Evolutionary conservation across 2,329 filamentous ascomycete species (phyloP).

Genomic region (Aspergillus hiratsukae): DNA sequence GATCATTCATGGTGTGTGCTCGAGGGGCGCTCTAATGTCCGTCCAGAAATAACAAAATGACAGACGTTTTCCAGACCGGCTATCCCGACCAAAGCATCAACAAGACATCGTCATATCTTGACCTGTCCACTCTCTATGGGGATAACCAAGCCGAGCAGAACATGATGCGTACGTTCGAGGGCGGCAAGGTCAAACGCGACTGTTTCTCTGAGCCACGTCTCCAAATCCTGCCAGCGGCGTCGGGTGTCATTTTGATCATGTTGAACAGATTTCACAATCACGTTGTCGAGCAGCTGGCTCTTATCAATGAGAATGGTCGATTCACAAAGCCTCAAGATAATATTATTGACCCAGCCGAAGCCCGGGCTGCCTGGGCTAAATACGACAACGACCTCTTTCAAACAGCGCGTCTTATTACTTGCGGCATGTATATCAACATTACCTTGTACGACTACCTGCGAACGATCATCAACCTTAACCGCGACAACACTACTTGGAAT

Average conservation of each 20-base stretch:
- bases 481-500: constrained; percentile 72
- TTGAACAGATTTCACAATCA: constrained; percentile 78
- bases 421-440: constrained; percentile 73
- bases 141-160: constrained; percentile 51
- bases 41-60: not conserved
- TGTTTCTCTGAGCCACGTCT: constrained; percentile 67
- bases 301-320: constrained; percentile 79
- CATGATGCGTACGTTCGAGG: constrained; percentile 57
- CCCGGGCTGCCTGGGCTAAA: constrained; percentile 56
- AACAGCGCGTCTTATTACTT: constrained; percentile 67
- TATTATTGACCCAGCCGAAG: constrained; percentile 46
- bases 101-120: constrained; percentile 68
- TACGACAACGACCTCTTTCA: constrained; percentile 77
- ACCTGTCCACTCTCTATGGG: constrained; percentile 68
- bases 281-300: constrained; percentile 69
- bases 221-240: constrained; percentile 66
- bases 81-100: constrained; percentile 55
- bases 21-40: no score
- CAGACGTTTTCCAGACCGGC: constrained; percentile 68
- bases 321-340: constrained; percentile 62
- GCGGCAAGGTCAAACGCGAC: constrained; percentile 69
- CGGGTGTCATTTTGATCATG: constrained; percentile 69
- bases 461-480: constrained; percentile 69
- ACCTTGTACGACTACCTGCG: constrained; percentile 73
- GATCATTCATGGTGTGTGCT: constrained; percentile 60